Conservation (phyloP, 2,329 filamentous ascomycete genomes). For the Beauveria scarabaeidicola region DNA sequence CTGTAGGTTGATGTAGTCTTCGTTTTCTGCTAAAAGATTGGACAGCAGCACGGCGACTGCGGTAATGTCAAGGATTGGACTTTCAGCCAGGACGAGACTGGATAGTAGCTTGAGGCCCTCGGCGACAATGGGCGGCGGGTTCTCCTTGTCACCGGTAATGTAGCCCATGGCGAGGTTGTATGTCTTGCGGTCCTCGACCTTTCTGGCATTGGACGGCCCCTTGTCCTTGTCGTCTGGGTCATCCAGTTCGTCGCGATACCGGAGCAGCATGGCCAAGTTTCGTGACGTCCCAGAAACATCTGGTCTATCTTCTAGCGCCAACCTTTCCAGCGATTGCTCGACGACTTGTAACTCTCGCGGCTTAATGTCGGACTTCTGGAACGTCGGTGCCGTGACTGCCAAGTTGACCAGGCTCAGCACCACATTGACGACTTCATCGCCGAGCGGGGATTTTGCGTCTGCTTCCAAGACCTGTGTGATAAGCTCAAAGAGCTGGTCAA, state of each 20-base stretch:
- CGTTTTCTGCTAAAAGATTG: constrained; percentile 54
- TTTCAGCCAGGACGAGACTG: constrained; percentile 44
- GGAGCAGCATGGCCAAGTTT: constrained; percentile 48
- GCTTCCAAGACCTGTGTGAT: constrained; percentile 50
- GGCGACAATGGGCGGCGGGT: constrained; percentile 56
- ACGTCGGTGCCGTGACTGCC: constrained; percentile 48
- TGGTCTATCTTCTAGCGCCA: constrained; percentile 27
- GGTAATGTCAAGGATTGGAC: constrained; percentile 57
- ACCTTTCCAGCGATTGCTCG: constrained; percentile 37
- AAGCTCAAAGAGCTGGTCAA: constrained; percentile 56
- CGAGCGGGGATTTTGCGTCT: constrained; percentile 31
- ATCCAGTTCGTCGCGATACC: constrained; percentile 46
- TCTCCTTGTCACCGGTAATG: constrained; percentile 48
- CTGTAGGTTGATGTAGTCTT: constrained; percentile 65
- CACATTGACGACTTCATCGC: constrained; percentile 42
- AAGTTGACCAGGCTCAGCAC: constrained; percentile 54
- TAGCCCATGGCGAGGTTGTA: constrained; percentile 57
- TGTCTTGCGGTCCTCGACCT: constrained; percentile 52
- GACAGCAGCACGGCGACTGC: constrained; percentile 55
- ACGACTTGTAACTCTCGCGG: constrained; percentile 34
- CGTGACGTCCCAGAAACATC: constrained; percentile 44
- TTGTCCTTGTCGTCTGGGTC: constrained; percentile 29
- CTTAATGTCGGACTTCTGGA: constrained; percentile 40
- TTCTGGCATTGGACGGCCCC: constrained; percentile 33
- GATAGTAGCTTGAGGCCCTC: constrained; percentile 56